Evolutionary conservation across 2,329 filamentous ascomycete species (phyloP).

Genomic region (Cladosporium colombiae): DNA sequence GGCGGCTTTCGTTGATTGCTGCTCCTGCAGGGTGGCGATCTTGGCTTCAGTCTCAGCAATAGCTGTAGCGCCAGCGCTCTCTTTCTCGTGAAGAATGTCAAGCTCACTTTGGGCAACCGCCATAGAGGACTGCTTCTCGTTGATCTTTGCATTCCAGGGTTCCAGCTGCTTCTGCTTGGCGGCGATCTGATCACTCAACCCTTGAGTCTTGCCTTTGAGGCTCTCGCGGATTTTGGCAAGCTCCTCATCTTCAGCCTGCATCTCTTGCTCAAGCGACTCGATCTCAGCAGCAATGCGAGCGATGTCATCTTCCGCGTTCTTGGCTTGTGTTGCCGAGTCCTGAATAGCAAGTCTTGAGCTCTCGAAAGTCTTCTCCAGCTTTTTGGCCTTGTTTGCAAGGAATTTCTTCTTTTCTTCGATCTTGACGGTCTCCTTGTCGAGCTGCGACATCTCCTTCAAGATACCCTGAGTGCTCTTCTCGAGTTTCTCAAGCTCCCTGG

Average conservation of each 20-base stretch:
- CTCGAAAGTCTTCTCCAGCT: slow-evolving; percentile 83
- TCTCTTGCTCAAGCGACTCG: slow-evolving; percentile 70
- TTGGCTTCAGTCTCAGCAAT: slow-evolving; percentile 82
- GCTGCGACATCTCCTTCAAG: slow-evolving; percentile 83
- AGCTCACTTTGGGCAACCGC: slow-evolving; percentile 94
- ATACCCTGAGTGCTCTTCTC: slow-evolving; percentile 79
- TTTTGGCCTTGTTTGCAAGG: slow-evolving; percentile 84
- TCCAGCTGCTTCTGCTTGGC: slow-evolving; percentile 91
- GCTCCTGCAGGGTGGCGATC: slow-evolving; percentile 70
- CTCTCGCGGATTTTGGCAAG: slow-evolving; percentile 79
- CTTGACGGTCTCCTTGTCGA: slow-evolving; percentile 95
- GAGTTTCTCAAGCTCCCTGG: slow-evolving; percentile 77
- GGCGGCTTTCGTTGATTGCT: slow-evolving; percentile 67
- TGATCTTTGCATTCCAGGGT: slow-evolving; percentile 96
- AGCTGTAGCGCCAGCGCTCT: slow-evolving; percentile 81
- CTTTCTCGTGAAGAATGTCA: slow-evolving; percentile 85
- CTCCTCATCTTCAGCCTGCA: slow-evolving; percentile 78
- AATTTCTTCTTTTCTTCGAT: slow-evolving; percentile 98
- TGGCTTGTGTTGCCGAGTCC: slow-evolving; percentile 75
- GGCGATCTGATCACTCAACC: slow-evolving; percentile 88
- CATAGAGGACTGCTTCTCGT: slow-evolving; percentile 90
- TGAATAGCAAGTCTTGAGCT: slow-evolving; percentile 72
- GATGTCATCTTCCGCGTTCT: slow-evolving; percentile 77
- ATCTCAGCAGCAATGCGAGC: slow-evolving; percentile 75
- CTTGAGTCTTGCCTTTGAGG: slow-evolving; percentile 93